A percentile compares a stretch with the other conserved stretches of the same genome.
Evolutionary conservation across 176 grass and related monocot genomes (phyloP).

Genomic region (Oryza officinalis): DNA sequence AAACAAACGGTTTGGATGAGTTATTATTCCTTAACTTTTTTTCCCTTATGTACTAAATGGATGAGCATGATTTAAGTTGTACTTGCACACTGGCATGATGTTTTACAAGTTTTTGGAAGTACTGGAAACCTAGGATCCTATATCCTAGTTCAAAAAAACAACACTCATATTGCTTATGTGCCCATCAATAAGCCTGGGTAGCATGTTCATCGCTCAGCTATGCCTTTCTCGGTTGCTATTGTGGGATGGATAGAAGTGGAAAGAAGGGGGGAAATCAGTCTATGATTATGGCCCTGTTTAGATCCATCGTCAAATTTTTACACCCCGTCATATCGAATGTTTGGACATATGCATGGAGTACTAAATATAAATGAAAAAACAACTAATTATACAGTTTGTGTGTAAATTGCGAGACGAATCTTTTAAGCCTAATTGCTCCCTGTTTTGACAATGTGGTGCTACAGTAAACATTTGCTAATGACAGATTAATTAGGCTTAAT

Average conservation of each 20-base stretch:
- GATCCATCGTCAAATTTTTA: too few species aligned
- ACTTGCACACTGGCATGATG: not conserved
- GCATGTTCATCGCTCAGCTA: not conserved
- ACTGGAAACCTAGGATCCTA: not conserved
- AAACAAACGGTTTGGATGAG: not conserved
- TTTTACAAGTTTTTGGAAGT: not conserved
- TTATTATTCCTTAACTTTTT: not conserved
- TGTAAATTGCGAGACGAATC: too few species aligned
- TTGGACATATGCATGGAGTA: too few species aligned
- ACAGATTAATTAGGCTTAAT: too few species aligned
- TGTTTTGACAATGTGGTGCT: too few species aligned
- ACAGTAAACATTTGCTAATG: too few species aligned
- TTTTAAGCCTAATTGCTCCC: too few species aligned
- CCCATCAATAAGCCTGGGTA: not conserved
- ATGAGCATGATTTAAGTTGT: not conserved
- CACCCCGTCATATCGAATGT: too few species aligned
- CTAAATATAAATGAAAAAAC: too few species aligned
- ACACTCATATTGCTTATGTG: not conserved
- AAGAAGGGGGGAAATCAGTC: not conserved
- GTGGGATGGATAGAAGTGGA: not conserved
- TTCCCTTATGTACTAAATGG: not conserved
- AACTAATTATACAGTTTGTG: too few species aligned
- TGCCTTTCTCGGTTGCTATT: not conserved
- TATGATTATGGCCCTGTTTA: too few species aligned
- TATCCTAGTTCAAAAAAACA: not conserved